Conservation (phyloP, 2,329 filamentous ascomycete genomes). For the Coleophoma cylindrospora region DNA sequence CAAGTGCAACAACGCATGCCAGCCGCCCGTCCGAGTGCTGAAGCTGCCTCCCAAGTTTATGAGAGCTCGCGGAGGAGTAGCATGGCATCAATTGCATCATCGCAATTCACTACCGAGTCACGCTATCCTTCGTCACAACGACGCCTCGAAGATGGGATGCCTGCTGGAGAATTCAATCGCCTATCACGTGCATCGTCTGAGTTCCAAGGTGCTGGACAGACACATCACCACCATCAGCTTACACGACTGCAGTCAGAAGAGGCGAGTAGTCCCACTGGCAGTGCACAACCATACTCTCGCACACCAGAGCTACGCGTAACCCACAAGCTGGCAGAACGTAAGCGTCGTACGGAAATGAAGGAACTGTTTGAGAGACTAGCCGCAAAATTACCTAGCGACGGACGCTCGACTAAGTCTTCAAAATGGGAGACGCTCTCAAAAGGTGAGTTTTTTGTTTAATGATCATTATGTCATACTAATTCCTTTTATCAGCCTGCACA, state of each 20-base stretch:
- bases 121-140: conserved; percentile 67
- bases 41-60: conserved; percentile 37
- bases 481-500: too few relatives aligned
- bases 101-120: conserved; percentile 72
- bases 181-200: conserved; percentile 47
- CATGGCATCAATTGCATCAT: conserved; percentile 72
- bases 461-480: too few relatives aligned
- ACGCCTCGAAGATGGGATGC: conserved; percentile 58
- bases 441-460: conserved; percentile 44
- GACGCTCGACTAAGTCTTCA: conserved; percentile 71
- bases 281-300: conserved; percentile 72
- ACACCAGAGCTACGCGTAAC: conserved; percentile 79
- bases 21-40: conserved; percentile 40
- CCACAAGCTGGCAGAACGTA: conserved; percentile 80
- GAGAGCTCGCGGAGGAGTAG: conserved; percentile 69
- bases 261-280: conserved; percentile 40
- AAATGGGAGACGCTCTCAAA: conserved; percentile 89
- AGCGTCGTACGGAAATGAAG: conserved; percentile 84
- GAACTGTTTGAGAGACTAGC: conserved; percentile 61
- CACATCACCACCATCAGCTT: conserved; percentile 73
- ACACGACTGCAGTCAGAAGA: conserved; percentile 62
- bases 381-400: conserved; percentile 67
- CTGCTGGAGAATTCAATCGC: conserved; percentile 31
- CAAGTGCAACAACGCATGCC: conserved; percentile 48
- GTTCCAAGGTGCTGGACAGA: conserved; percentile 38